Conservation (phyloP, 345 rosid genomes). For the Combretum micranthum region DNA sequence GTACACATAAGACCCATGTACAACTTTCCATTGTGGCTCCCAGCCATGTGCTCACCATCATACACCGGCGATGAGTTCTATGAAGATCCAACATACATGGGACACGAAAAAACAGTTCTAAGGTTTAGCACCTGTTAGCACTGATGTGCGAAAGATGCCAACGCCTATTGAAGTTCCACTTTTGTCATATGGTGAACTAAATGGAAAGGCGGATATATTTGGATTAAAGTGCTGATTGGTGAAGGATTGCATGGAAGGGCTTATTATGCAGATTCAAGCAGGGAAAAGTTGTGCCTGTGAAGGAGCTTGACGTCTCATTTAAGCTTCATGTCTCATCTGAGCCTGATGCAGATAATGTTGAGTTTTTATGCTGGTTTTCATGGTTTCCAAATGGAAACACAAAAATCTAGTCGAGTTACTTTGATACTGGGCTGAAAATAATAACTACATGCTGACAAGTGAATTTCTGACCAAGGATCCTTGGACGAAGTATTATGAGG, state of each 20-base stretch:
- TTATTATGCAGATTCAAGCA: conserved; percentile 31
- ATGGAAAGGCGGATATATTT: conserved; percentile 34
- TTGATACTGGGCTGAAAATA: conserved; percentile 36
- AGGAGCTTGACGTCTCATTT: conserved; percentile 49
- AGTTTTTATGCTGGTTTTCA: conserved; percentile 29
- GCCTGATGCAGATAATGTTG: conserved; percentile 14
- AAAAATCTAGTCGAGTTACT: conserved; percentile 35
- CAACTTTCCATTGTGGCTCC: too few relatives aligned
- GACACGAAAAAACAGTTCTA: conserved; percentile 27
- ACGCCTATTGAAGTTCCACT: conserved; percentile 33
- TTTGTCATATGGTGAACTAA: conserved; percentile 34
- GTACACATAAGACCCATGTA: too few relatives aligned
- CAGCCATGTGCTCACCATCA: too few relatives aligned
- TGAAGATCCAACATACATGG: too few relatives aligned
- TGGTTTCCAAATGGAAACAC: conserved; percentile 33
- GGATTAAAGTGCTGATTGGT: conserved; percentile 45
- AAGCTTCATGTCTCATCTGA: conserved; percentile 31
- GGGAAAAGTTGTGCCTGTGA: conserved; percentile 30
- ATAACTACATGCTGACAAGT: conserved; percentile 32
- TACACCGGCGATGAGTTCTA: too few relatives aligned
- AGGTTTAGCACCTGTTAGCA: conserved; percentile 24
- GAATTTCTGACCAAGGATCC: conserved; percentile 49
- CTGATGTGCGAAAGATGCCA: conserved; percentile 30
- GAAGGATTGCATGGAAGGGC: conserved; percentile 52
- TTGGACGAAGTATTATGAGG: conserved; percentile 42